Percentiles rank a stretch among this genome's conserved stretches.
phyloP scores from a whole-genome alignment of 192 early-diverging fungal genomes.

The Backusella tarrabulga region DNA sequence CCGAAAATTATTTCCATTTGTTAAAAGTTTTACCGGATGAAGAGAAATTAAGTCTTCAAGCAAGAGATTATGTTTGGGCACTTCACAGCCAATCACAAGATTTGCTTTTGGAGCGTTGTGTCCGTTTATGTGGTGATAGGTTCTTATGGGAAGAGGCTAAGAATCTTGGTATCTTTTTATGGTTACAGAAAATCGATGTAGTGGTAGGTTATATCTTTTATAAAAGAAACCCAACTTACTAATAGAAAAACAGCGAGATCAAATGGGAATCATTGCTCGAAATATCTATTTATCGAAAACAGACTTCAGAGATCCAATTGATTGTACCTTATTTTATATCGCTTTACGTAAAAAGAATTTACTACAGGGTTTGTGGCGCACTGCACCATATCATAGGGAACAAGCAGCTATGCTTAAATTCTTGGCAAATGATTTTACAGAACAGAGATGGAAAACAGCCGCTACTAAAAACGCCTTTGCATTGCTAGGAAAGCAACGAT shows the following conservation, averaged over 20 bases:
- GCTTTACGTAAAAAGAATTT: slow-evolving; percentile 90
- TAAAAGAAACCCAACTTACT: neutral
- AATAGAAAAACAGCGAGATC: slow-evolving; percentile 40
- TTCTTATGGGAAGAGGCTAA: slow-evolving; percentile 82
- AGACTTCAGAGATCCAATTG: slow-evolving; percentile 77
- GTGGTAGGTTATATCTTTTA: slow-evolving; percentile 49
- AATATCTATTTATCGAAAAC: slow-evolving; percentile 78
- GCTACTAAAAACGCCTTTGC: slow-evolving; percentile 99
- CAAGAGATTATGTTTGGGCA: slow-evolving; percentile 82
- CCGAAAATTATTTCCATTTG: slow-evolving; percentile 66
- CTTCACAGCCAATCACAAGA: slow-evolving; percentile 90
- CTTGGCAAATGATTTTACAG: slow-evolving; percentile 88
- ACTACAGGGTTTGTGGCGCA: slow-evolving; percentile 87
- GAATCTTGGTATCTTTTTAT: slow-evolving; percentile 80
- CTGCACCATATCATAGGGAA: slow-evolving; percentile 79
- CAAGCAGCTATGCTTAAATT: slow-evolving; percentile 88
- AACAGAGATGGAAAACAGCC: slow-evolving; percentile 87
- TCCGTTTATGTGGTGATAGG: slow-evolving; percentile 51
- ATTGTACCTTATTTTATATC: slow-evolving; percentile 86
- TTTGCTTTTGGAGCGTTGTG: slow-evolving; percentile 59
- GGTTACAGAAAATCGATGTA: slow-evolving; percentile 75
- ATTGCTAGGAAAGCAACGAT: slow-evolving; percentile 92
- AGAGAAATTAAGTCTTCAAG: slow-evolving; percentile 48
- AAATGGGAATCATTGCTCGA: slow-evolving; percentile 86
- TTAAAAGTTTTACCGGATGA: slow-evolving; percentile 51